These are phyloP conservation scores for Penicillium sp. DNA, from an alignment of 2,329 filamentous ascomycete genomes.

Conservation along the genomic window DNA sequence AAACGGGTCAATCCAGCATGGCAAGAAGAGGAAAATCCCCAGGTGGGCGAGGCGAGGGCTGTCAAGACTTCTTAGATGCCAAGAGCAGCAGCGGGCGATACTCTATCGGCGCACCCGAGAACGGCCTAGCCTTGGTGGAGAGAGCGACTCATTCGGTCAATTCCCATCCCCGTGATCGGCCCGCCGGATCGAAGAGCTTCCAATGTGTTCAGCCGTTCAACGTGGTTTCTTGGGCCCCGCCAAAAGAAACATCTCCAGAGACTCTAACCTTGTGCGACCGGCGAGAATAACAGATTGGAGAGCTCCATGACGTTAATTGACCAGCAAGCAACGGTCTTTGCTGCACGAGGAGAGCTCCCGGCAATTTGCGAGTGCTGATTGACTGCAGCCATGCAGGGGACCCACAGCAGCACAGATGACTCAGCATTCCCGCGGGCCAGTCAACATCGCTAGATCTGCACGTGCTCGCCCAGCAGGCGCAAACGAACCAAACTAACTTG, in stretches of 20 bases:
- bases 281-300: neutral
- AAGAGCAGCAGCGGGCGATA: conserved; percentile 3
- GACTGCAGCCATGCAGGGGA: neutral
- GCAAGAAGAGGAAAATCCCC: conserved; percentile 8
- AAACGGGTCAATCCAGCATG: conserved; percentile 6
- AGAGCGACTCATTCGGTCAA: neutral
- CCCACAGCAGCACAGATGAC: neutral
- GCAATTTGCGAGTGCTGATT: neutral
- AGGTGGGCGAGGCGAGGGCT: neutral
- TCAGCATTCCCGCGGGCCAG: neutral
- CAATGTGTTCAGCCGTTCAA: too few relatives aligned
- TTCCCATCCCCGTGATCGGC: neutral
- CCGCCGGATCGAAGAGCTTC: neutral
- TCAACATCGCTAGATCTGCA: neutral
- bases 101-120: conserved; percentile 18
- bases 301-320: neutral
- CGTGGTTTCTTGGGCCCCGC: neutral
- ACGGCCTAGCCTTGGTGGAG: conserved; percentile 12
- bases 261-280: neutral
- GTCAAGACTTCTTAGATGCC: neutral
- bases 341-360: neutral
- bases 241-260: neutral
- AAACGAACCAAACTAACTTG: neutral
- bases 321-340: neutral
- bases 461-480: neutral